phyloP scores from a whole-genome alignment of 192 early-diverging fungal species.

The Umbelopsis ramanniana region DNA sequence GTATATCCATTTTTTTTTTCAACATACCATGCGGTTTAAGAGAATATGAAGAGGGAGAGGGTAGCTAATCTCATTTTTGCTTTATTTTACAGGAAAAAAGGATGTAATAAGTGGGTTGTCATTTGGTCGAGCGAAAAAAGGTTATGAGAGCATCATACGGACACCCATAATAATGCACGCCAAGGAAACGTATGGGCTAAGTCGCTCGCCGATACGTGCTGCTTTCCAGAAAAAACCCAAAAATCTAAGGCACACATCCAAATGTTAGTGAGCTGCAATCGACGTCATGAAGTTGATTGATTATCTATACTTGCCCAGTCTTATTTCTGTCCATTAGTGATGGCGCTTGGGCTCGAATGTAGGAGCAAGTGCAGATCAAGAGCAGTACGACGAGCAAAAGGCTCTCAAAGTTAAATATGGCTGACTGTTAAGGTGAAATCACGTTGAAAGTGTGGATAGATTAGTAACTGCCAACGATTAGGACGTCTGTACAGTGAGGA shows the following conservation, averaged over 20 bases:
- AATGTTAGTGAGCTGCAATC: background rate
- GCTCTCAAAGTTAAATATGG: constrained; percentile 96
- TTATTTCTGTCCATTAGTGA: constrained; percentile 87
- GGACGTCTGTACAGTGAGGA: background rate
- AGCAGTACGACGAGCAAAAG: constrained; percentile 90
- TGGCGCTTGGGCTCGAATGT: constrained; percentile 88
- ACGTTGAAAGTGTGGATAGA: background rate
- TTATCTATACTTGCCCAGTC: constrained; percentile 59
- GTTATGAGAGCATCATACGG: constrained; percentile 56
- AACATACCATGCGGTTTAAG: background rate
- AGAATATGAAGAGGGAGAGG: no score
- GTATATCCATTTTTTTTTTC: background rate
- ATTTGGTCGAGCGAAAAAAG: background rate
- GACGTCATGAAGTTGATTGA: background rate
- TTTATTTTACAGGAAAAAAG: no score
- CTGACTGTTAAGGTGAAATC: constrained; percentile 64
- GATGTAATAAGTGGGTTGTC: background rate
- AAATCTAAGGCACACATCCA: constrained; percentile 46
- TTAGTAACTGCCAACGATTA: background rate
- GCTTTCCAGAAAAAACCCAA: constrained; percentile 95
- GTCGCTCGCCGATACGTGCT: constrained; percentile 91
- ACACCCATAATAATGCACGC: constrained; percentile 89
- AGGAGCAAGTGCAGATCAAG: constrained; percentile 97
- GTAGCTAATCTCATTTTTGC: no score
- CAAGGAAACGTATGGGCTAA: constrained; percentile 93